These are phyloP conservation scores for Choiromyces venosus DNA, from an alignment of 495 filamentous ascomycete species.

Conservation along the genomic window DNA sequence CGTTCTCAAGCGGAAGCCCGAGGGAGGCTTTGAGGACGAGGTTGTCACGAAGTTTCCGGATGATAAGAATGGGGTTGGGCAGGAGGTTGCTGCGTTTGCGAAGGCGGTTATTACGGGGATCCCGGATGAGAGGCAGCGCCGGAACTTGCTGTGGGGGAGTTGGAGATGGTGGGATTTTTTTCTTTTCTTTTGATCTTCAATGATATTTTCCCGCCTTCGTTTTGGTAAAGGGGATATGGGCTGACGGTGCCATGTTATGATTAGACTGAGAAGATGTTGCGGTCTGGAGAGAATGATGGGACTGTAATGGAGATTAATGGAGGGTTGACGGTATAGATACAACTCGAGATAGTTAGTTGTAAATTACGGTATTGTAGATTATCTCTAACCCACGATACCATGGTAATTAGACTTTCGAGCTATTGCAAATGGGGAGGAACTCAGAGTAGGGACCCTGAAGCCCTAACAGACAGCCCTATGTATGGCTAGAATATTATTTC, in stretches of 20 bases:
- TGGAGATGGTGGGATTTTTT: slow-evolving; percentile 52
- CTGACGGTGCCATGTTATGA: not conserved
- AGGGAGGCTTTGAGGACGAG: slow-evolving; percentile 45
- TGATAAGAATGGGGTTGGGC: slow-evolving; percentile 55
- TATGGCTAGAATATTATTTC: too few relatives aligned
- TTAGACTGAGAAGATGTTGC: slow-evolving; percentile 37
- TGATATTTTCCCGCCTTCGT: not conserved
- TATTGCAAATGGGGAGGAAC: not conserved
- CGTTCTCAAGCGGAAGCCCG: slow-evolving; percentile 46
- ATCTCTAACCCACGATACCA: too few relatives aligned
- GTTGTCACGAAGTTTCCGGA: slow-evolving; percentile 52
- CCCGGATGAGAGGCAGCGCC: slow-evolving; percentile 54
- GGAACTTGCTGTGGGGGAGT: slow-evolving; percentile 63
- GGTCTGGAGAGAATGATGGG: slow-evolving; percentile 36
- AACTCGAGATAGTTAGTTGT: not conserved
- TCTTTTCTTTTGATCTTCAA: not conserved
- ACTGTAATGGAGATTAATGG: slow-evolving; percentile 14
- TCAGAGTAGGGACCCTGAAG: not conserved
- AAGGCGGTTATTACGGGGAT: slow-evolving; percentile 48
- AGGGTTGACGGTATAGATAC: not conserved
- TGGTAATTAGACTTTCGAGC: not conserved
- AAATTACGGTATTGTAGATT: not conserved
- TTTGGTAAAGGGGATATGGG: not conserved
- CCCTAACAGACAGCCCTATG: too few relatives aligned
- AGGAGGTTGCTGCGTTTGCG: slow-evolving; percentile 65